Evolutionary conservation across 352 stramenopile species (phyloP).

Genomic region (Globisporangium paroecandrum): DNA sequence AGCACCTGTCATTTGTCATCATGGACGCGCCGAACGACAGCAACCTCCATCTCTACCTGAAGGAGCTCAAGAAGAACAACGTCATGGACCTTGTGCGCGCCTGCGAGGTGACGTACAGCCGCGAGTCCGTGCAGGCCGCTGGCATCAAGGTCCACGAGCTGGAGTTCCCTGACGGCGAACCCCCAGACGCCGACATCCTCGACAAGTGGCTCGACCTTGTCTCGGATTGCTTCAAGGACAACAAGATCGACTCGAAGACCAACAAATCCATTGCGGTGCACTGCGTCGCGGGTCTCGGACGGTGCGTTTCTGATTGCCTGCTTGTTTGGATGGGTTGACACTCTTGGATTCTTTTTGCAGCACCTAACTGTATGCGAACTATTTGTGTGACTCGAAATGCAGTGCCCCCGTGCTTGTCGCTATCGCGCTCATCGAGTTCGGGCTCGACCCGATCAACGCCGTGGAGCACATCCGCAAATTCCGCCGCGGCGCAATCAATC

Average conservation of each 20-base stretch:
- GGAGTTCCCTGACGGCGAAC: conserved; percentile 95
- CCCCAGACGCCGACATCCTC: conserved; percentile 91
- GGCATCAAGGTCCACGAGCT: conserved; percentile 94
- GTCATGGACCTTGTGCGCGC: conserved; percentile 95
- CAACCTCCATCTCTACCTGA: conserved; percentile 97
- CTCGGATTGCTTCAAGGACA: conserved; percentile 92
- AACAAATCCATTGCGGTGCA: conserved; percentile 95
- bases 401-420: conserved; percentile 96
- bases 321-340: conserved; percentile 3
- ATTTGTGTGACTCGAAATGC: conserved; percentile 7
- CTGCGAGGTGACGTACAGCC: conserved; percentile 94
- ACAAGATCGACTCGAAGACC: conserved; percentile 49
- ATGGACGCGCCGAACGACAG: conserved; percentile 96
- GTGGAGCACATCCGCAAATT: conserved; percentile 96
- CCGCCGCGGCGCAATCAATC: conserved; percentile 96
- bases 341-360: neutral
- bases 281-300: conserved; percentile 96
- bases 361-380: neutral
- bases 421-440: conserved; percentile 97
- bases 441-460: conserved; percentile 94
- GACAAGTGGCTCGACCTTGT: conserved; percentile 94
- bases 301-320: conserved; percentile 38
- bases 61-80: conserved; percentile 95
- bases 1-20: conserved; percentile 95
- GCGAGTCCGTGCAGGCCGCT: conserved; percentile 87